Conservation (phyloP, 768 basidiomycete species). For the Boletus fagicola region DNA sequence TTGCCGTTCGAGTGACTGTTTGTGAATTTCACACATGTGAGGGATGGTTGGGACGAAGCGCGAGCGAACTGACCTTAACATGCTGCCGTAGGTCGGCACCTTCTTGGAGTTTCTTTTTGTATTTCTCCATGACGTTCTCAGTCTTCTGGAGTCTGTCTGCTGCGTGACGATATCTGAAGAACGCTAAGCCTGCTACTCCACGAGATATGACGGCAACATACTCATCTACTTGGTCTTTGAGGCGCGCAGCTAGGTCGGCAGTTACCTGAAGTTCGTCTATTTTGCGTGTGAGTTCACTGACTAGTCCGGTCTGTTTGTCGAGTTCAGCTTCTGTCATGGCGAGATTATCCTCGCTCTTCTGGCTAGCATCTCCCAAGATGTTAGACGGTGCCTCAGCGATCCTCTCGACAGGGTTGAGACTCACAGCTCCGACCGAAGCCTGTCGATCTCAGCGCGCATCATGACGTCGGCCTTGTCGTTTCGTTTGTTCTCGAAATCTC, state of each 20-base stretch:
- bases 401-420: slow-evolving; percentile 31
- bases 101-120: slow-evolving; percentile 97
- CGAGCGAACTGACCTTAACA: slow-evolving; percentile 58
- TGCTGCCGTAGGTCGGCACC: slow-evolving; percentile 85
- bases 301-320: slow-evolving; percentile 68
- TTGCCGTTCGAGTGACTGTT: slow-evolving; percentile 84
- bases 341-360: slow-evolving; percentile 92
- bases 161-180: slow-evolving; percentile 78
- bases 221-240: slow-evolving; percentile 97
- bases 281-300: slow-evolving; percentile 73
- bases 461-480: slow-evolving; percentile 75
- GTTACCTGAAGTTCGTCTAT: slow-evolving; percentile 76
- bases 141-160: slow-evolving; percentile 90
- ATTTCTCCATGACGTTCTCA: slow-evolving; percentile 98
- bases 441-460: slow-evolving; percentile 78
- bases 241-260: slow-evolving; percentile 72
- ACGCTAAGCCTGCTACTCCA: neutral
- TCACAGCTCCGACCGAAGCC: slow-evolving; percentile 80
- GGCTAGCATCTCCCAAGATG: slow-evolving; percentile 49
- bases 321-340: slow-evolving; percentile 78
- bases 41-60: neutral
- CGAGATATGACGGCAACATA: slow-evolving; percentile 29
- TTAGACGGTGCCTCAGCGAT: slow-evolving; percentile 20
- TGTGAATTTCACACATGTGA: slow-evolving; percentile 1
- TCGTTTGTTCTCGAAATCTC: slow-evolving; percentile 57